Percentiles rank a stretch among this genome's conserved stretches.
Evolutionary conservation across 805 yeast species (phyloP).

Genomic region (Metschnikowia lochheadii): DNA sequence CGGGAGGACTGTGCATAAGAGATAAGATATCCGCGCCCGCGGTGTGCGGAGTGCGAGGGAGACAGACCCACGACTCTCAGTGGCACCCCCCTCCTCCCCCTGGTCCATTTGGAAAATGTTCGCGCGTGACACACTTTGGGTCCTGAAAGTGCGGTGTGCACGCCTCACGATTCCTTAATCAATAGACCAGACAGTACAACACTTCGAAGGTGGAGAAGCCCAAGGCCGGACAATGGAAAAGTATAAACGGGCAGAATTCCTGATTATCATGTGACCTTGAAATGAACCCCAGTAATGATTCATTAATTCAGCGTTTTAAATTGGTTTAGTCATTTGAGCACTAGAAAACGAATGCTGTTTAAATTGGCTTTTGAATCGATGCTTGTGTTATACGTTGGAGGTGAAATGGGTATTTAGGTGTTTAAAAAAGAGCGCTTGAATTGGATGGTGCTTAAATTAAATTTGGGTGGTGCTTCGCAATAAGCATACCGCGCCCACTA

Average conservation of each 20-base stretch:
- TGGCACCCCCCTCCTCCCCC: neutral
- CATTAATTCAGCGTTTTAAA: too few relatives aligned
- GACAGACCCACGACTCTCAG: neutral
- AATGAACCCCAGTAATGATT: too few relatives aligned
- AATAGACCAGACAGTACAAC: neutral
- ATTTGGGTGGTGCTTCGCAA: neutral
- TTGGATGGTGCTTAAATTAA: neutral
- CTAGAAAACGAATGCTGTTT: too few relatives aligned
- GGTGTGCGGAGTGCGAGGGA: neutral
- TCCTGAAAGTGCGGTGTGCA: neutral
- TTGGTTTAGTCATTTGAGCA: too few relatives aligned
- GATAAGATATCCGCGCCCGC: neutral
- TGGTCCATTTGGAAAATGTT: neutral
- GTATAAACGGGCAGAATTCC: too few relatives aligned
- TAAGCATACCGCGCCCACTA: neutral
- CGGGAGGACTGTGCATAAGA: conserved; percentile 1
- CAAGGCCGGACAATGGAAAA: too few relatives aligned
- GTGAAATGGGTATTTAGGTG: neutral
- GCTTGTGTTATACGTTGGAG: too few relatives aligned
- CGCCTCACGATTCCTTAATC: neutral
- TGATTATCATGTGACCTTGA: too few relatives aligned
- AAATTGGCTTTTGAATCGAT: too few relatives aligned
- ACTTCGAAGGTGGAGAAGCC: neutral
- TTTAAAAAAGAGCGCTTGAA: too few relatives aligned
- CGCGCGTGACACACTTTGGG: conserved; percentile 1